Evolutionary conservation across 108 stramenopile species (phyloP).

Genomic region (Phaeodactylum tricornutum): DNA sequence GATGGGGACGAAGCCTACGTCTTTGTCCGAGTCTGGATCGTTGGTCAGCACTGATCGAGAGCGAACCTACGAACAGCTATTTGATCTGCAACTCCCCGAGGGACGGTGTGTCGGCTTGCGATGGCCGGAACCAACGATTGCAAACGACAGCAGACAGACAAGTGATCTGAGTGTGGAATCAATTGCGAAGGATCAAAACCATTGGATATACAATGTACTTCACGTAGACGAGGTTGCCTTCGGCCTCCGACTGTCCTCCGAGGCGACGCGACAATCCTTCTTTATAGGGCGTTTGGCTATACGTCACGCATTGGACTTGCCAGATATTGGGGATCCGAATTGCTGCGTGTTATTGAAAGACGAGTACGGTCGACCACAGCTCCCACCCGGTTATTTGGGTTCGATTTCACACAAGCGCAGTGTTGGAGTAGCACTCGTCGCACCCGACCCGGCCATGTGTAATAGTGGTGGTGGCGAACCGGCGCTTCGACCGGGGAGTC

Average conservation of each 20-base stretch:
- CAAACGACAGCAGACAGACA: neutral
- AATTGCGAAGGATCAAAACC: neutral
- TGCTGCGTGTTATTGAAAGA: slow-evolving; percentile 32
- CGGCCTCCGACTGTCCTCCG: slow-evolving; percentile 25
- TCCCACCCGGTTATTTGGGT: slow-evolving; percentile 41
- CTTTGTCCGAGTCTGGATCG: no score
- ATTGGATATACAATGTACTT: slow-evolving; percentile 28
- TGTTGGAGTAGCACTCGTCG: slow-evolving; percentile 30
- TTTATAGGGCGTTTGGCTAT: slow-evolving; percentile 73
- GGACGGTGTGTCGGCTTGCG: slow-evolving; percentile 43
- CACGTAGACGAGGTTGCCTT: slow-evolving; percentile 58
- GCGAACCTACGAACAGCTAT: no score
- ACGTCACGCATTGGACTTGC: slow-evolving; percentile 31
- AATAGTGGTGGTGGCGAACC: no score
- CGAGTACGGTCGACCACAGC: slow-evolving; percentile 46
- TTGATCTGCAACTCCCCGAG: slow-evolving; percentile 29
- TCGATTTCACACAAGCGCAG: slow-evolving; percentile 71
- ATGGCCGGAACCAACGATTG: neutral
- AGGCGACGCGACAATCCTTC: slow-evolving; percentile 29
- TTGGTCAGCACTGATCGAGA: no score
- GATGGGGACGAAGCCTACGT: no score
- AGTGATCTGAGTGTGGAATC: neutral
- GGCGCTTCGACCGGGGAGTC: slow-evolving; percentile 17
- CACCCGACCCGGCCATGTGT: slow-evolving; percentile 5
- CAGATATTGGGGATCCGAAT: neutral